Base-by-base conservation (phyloP, 306 rosid species). In the Dryas drummondii region DNA sequence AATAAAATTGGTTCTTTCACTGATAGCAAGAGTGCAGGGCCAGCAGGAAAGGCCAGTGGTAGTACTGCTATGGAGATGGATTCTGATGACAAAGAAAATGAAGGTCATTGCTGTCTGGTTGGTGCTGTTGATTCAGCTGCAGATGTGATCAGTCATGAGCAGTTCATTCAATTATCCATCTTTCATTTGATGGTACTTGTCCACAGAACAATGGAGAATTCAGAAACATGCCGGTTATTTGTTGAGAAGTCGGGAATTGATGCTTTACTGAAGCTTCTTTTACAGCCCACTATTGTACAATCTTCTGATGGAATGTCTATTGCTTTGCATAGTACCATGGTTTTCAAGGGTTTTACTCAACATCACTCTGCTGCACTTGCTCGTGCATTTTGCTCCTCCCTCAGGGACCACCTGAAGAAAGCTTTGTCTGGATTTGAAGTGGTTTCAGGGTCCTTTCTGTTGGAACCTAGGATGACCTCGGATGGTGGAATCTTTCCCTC, bases 241-340 rank as follows among this genome's bases (percentile, higher is more conserved):
- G 98, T 94, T 78, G 98, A 94, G 77, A 94, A 84, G 84, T 88
- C 90, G 0, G 98, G 98, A 65, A 94, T 94, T 80, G 96, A 90
- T 69, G 96, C 91, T 63, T 87, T 94, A 62, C 82, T 94, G 84
- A 94, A 91, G 89, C 87, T 94, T 75, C 75, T 94, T 50, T 76
- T 91, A 58, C 89, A 82, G 50, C 94, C 97, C 13, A 81, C 88
- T 53, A 85, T 94, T 80, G 91, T 92, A 51, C 98, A 94, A 77
- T 94, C 96, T 65, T 87, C 96, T 44, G 97, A 94, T 80, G 98
- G 98, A 78, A 94, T 88, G 96, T 86, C 98, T 66, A 87, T 94
- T 88, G 96, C 98, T 78, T 74, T 94, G 40, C 98, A 94, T 67
- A 90, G 98, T 85, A 94, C 97, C 67, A 94, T 94, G 98, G 98